Conservation (phyloP, 208 protist genomes). For the Wallacemonas collosoma region DNA sequence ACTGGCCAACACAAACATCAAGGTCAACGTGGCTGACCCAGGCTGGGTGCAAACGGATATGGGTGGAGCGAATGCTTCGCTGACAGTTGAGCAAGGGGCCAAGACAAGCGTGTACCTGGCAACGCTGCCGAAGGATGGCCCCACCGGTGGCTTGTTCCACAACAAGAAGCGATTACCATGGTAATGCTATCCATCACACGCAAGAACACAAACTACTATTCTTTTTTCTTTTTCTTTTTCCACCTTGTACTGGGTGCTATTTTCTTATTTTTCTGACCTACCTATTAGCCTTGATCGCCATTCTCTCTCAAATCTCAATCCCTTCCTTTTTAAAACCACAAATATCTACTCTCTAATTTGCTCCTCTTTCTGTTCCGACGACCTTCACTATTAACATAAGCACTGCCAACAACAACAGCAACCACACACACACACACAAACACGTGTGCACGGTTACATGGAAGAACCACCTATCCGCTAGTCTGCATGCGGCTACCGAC, state of each 20-base stretch:
- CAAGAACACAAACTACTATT: background rate
- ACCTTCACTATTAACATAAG: too few relatives aligned
- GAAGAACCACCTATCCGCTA: too few relatives aligned
- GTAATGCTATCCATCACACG: conserved; percentile 21
- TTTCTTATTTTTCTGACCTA: background rate
- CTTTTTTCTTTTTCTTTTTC: background rate
- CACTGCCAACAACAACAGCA: background rate
- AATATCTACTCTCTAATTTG: too few relatives aligned
- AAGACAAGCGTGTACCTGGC: conserved; percentile 76
- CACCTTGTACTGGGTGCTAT: background rate
- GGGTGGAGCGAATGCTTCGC: conserved; percentile 43
- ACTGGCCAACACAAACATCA: conserved; percentile 51
- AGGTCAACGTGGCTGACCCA: conserved; percentile 68
- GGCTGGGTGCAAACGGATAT: conserved; percentile 81
- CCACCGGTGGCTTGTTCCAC: conserved; percentile 77
- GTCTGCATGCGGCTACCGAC: too few relatives aligned
- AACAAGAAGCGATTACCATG: conserved; percentile 72
- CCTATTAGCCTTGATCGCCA: background rate
- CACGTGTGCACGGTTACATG: background rate
- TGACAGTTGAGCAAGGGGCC: conserved; percentile 60
- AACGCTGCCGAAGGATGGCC: conserved; percentile 67
- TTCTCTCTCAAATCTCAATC: too few relatives aligned
- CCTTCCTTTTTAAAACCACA: too few relatives aligned
- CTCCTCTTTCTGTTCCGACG: too few relatives aligned
- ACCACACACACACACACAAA: background rate